A percentile compares a stretch with the other conserved stretches of the same genome.
phyloP scores from a whole-genome alignment of 2,329 filamentous ascomycete genomes.

The Gnomoniopsis smithogilvyi region DNA sequence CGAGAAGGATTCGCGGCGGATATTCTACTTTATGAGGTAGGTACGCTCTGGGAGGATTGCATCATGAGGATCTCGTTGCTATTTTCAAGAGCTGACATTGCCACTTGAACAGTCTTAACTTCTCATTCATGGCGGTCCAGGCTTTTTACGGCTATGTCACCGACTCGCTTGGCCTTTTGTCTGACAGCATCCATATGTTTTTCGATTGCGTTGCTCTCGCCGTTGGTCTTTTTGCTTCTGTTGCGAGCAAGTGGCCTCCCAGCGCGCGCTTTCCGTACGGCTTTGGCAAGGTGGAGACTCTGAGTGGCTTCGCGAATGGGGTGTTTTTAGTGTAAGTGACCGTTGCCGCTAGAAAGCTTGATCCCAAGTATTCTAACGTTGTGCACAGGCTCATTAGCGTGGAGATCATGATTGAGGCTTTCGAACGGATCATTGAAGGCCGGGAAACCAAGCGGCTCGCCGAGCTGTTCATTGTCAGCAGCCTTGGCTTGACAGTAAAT shows the following conservation, averaged over 20 bases:
- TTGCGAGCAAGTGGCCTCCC: conserved; percentile 95
- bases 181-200: conserved; percentile 99
- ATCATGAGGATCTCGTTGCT: too few relatives aligned
- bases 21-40: conserved; percentile 95
- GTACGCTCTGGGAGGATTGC: conserved; percentile 27
- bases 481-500: conserved; percentile 83
- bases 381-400: conserved; percentile 75
- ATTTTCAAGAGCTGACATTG: neutral
- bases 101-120: conserved; percentile 68
- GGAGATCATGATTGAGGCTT: conserved; percentile 93
- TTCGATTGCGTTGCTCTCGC: conserved; percentile 93
- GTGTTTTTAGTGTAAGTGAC: conserved; percentile 78
- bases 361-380: neutral
- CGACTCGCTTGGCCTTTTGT: conserved; percentile 90
- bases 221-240: conserved; percentile 85
- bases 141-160: conserved; percentile 92
- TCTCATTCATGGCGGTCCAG: conserved; percentile 91
- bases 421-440: conserved; percentile 81
- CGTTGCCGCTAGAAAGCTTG: neutral
- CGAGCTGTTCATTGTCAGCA: conserved; percentile 86
- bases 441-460: conserved; percentile 78
- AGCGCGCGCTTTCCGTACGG: conserved; percentile 89
- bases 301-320: conserved; percentile 95
- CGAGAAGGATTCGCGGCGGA: conserved; percentile 89
- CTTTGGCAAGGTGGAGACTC: conserved; percentile 92